Evolutionary conservation across 116 monocot genomes (phyloP).

Genomic region (Papilionanthe hybrid): DNA sequence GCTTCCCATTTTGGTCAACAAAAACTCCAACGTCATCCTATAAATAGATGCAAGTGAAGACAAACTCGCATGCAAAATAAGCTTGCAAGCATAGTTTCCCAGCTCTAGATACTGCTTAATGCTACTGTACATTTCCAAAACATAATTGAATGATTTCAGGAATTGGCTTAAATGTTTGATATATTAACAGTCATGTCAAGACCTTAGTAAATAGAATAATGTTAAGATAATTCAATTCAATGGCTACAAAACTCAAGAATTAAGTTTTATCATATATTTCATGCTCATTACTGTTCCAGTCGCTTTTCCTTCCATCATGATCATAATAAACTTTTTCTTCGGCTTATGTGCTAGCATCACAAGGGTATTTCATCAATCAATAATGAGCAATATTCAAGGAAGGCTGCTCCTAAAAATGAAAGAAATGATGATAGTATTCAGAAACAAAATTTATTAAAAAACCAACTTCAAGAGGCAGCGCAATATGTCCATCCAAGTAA

Average conservation of each 20-base stretch:
- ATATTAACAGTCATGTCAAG: neutral
- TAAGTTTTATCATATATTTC: neutral
- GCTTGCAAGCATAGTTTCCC: neutral
- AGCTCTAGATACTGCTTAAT: neutral
- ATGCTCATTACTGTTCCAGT: neutral
- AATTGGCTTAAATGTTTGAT: neutral
- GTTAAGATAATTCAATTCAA: neutral
- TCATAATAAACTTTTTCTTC: neutral
- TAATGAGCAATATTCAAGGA: neutral
- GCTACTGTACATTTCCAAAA: neutral
- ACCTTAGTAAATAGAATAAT: neutral
- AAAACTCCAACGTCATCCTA: slow-evolving; percentile 98
- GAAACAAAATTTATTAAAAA: neutral
- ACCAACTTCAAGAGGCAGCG: neutral
- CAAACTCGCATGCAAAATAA: neutral
- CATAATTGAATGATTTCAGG: neutral
- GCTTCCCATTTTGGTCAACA: slow-evolving; percentile 99
- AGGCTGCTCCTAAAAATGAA: neutral
- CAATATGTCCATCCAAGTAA: neutral
- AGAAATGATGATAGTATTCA: neutral
- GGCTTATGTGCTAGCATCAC: neutral
- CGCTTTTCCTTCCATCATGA: neutral
- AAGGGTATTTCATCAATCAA: neutral
- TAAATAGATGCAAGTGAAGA: neutral
- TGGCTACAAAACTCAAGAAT: neutral